Base-by-base conservation (phyloP, 2,329 filamentous ascomycete genomes). In the Ceratocystis variospora region DNA sequence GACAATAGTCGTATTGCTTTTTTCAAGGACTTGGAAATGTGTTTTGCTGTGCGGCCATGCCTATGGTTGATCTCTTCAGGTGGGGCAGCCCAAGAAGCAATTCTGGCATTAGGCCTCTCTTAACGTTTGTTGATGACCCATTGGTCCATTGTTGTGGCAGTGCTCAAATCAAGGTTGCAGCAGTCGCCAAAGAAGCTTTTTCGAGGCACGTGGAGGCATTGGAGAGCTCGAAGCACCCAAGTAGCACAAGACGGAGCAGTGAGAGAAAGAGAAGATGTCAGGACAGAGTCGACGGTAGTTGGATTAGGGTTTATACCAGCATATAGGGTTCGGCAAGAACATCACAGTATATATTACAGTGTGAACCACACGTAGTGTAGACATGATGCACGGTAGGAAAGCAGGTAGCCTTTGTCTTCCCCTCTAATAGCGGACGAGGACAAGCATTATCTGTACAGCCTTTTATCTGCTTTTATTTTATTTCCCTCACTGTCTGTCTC, bases 1-100 rank as follows among this genome's bases (percentile, higher is more conserved):
- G 53, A 57, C 53, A 57, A 31, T 28, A 2, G 53, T 57, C 53
- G 53, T 57, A 57, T 57, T 57, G 53, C 53, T 22, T 57, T 57
- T 28, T 15, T 57, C 22, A 12, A 57, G 12, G 25, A 4, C 25
- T 7, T 8, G 53, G 22, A 57, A 57, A 17, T 55, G 22, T 28
- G 3, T 31, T 37, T 12, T 12, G 53, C 8, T 50, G 53, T 31
- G 10, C 25, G 22, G 25, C 19, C 17, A 57, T 57, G 53, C 25
- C 17, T 48, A 5, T 19, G 25, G 22, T 15, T 57, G 53, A 28
- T 57, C 22, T 50, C 46, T 57, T 17, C 15, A 12, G 22, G 53
- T 28, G 10, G 22, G 53, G 53, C 19, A 57, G 17, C 22, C 31
- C 6, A 17, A 50, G 22, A 57, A 22, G 7, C 25, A 10, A 10